Evolutionary conservation across 2,329 filamentous ascomycete species (phyloP).

Genomic region (Colletotrichum theobromicola): DNA sequence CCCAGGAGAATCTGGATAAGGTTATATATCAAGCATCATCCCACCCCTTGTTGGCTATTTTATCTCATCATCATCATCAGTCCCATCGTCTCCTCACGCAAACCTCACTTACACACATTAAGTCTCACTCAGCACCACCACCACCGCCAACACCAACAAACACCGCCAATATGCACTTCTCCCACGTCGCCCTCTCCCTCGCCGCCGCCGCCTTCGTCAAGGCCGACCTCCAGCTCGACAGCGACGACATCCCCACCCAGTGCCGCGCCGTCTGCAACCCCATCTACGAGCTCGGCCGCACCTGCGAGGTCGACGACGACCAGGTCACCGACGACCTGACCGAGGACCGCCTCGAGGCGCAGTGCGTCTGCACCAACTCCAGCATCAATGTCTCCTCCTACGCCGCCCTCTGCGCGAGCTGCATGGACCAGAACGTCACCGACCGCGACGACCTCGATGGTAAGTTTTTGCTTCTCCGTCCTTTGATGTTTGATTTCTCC

Average conservation of each 20-base stretch:
- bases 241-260: conserved; percentile 23
- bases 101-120: background rate
- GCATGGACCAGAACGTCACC: conserved; percentile 21
- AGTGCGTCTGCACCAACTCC: conserved; percentile 46
- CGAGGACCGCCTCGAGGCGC: conserved; percentile 40
- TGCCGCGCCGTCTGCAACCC: conserved; percentile 23
- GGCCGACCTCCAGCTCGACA: conserved; percentile 22
- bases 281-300: conserved; percentile 16
- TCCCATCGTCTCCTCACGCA: background rate
- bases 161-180: conserved; percentile 22
- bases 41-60: background rate
- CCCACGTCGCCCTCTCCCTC: conserved; percentile 12
- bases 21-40: conserved; percentile 14
- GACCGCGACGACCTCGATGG: conserved; percentile 24
- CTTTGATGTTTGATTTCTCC: background rate
- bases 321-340: conserved; percentile 32
- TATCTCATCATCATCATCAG: background rate
- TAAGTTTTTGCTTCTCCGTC: background rate
- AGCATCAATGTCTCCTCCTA: conserved; percentile 42
- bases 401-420: conserved; percentile 32
- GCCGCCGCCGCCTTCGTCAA: conserved; percentile 14
- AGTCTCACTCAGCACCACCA: background rate
- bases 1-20: background rate
- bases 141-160: background rate
- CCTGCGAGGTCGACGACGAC: conserved; percentile 24